Evolutionary conservation across 192 early-diverging fungal genomes (phyloP), one percentile per base, ranked within the genome.

Genomic region (Thoreauomyces humboldtii): DNA sequence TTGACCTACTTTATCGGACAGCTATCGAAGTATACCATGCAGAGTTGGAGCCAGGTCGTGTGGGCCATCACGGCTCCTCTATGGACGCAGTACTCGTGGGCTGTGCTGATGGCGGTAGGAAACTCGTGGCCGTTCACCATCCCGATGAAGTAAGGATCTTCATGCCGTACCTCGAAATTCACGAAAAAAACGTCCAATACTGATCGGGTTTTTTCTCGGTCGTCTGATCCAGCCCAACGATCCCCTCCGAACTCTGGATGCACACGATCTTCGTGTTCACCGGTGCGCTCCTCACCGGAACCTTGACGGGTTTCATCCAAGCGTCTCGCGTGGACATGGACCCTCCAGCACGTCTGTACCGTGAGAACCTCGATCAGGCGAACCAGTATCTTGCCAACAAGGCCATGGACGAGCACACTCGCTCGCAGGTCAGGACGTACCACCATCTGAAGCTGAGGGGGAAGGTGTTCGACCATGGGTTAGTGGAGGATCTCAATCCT

Each of bases 341-440:
- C 28, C 51, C 51, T 4, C n/a, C 52, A 5, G 63, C 41, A 12
- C 51, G 53, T 6, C 25, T 46, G 27, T 65, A 56, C 52, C 54
- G 64, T 41, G 69, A 76, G 66, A 76, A 75, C 57, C 21, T 76
- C 22, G 76, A 73, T 45, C 75, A 78, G 50, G 60, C 73, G 6
- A 74, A 46, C 61, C 73, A 78, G 50, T 78, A 73, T 51, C 64
- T 78, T 73, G 44, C 29, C 27, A 54, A 47, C 36, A 75, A 68
- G 34, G 14, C 41, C 1, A 21, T 76, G 12, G 44, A 60, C 37
- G 28, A 25, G 15, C 25, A 21, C 6, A 57, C 47, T 22, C 59
- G 61, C 19, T 17, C 25, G 12, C 62, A 53, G 15, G 63, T 76
- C 7, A 50, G 68, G 7, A 34, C 71, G n/a, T 76, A 70, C 46